A percentile compares a stretch with the other conserved stretches of the same genome.
Conservation (phyloP, 1,284 basidiomycete genomes). For the Puccinia hordei region DNA sequence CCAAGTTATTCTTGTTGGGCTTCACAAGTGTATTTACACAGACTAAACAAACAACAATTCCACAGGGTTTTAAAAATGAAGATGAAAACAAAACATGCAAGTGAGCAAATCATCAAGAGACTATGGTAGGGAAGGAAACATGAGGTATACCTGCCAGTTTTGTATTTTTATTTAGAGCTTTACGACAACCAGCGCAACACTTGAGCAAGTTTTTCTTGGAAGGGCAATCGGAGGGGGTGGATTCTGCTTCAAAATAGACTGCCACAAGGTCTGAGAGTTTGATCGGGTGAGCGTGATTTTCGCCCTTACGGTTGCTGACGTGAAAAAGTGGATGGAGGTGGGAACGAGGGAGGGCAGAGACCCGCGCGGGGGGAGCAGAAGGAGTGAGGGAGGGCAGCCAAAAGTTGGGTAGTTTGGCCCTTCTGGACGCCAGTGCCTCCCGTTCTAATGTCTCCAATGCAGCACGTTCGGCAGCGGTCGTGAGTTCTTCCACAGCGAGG, state of each 20-base stretch:
- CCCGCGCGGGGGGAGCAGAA: constrained; percentile 16
- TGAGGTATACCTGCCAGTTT: constrained; percentile 28
- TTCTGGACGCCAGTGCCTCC: constrained; percentile 23
- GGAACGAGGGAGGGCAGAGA: constrained; percentile 2
- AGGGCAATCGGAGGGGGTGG: neutral
- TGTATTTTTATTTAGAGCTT: constrained; percentile 38
- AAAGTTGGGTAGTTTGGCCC: constrained; percentile 50
- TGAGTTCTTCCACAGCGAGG: constrained; percentile 15
- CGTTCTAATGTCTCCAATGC: constrained; percentile 31
- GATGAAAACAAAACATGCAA: neutral
- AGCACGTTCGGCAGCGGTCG: constrained; percentile 34
- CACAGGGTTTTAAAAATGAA: constrained; percentile 41
- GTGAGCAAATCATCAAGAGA: neutral
- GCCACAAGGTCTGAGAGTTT: constrained; percentile 31
- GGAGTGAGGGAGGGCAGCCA: constrained; percentile 49
- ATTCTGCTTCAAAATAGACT: constrained; percentile 29
- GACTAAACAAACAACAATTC: constrained; percentile 42
- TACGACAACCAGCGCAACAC: constrained; percentile 46
- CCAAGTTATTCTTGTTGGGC: constrained; percentile 20
- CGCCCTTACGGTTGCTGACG: constrained; percentile 32
- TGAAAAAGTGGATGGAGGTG: constrained; percentile 29
- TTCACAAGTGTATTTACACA: constrained; percentile 47
- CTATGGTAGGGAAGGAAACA: neutral
- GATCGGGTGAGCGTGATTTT: constrained; percentile 46
- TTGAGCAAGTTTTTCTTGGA: constrained; percentile 22